Evolutionary conservation across 108 stramenopile species (phyloP), one percentile per base, ranked within the genome.

Genomic region (Fragilaria radians): DNA sequence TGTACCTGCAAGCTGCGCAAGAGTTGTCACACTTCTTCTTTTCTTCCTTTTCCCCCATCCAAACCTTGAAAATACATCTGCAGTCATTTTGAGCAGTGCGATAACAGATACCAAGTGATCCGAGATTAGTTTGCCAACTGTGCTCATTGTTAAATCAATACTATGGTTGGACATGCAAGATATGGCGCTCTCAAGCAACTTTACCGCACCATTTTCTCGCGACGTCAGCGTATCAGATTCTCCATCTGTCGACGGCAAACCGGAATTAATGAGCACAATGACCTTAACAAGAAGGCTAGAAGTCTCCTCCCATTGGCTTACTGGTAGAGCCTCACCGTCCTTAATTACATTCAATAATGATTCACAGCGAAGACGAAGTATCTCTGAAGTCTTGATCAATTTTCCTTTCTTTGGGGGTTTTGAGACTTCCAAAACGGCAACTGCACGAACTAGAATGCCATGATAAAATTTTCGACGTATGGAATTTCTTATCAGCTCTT

Each of bases 1-100:
- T 21, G 32, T 32, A n/a, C n/a, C 46, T 0, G 79, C 80, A 47
- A 85, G 24, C 7, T 66, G 46, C 0, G 80, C 75, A 54, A 91
- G 54, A 21, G 80, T 80, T 23, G 57, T 67, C 22, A 85, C 77
- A 28, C 67, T 62, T 36, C 48, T 68, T 56, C 84, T 87, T 1
- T 84, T 85, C 58, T 88, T 91, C 27, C 86, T 72, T 52, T 77
- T 83, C 30, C 86, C 89, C 89, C 89, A 91, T 45, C 83, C 86
- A 59, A 78, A 91, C 27, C 71, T 28, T 11, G 66, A 46, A 47
- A 82, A 79, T 5, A 77, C 55, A 7, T 58, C 67, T 25, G 71
- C 72, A 59, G 70, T 71, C 60, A 83, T 91, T 58, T 74, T 67
- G 3, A 81, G 65, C 26, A 82, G 7, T 22, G 80, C 78, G 60